Evolutionary conservation across 1,284 basidiomycete species (phyloP), one percentile per base, ranked within the genome.

Genomic region (Waitea zeae): DNA sequence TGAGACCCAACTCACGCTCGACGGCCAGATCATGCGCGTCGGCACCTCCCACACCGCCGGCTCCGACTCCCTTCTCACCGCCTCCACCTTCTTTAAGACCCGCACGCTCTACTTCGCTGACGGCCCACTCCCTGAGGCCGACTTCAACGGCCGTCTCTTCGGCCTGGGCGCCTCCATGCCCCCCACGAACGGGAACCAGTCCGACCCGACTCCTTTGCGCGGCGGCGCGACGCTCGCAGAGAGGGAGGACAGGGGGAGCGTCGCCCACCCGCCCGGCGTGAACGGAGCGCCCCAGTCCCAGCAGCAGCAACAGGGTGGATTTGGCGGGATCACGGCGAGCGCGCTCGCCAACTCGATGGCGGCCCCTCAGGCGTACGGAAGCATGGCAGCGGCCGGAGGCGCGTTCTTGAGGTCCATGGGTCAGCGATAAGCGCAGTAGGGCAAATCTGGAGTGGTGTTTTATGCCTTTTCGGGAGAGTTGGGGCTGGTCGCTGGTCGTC

Each of bases 1-100:
- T 29, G 31, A 34, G 35, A 30, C 27, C 7, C 9, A 36, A 24
- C 33, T 34, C n/a, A 37, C 18, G 35, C 33, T 22, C 34, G 9
- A n/a, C 24, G 24, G 7, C 1, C 49, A 88, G 83, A 80, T 93
- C 19, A 67, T 78, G 56, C 74, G 92, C 37, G 86, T 95, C 52
- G 92, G 90, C 3, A 74, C 79, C 13, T 86, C 90, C 39, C 92
- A 96, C 53, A 92, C 96, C 60, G 90, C 93, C 11, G 93, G 95
- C 13, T 92, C 87, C 18, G 95, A 98, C 53, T 88, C 83, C 14
- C 74, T 97, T 22, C 68, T 98, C 35, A 97, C 92, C 11, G 79
- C 89, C 2, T 75, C 77, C 4, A 88, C 87, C 0, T 97, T 96
- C 59, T 97, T 97, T 79, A 86, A 90, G 55, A 87, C 96, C 70